Conservation (phyloP, 2,329 filamentous ascomycete species). For the Achaetomium macrosporum region DNA sequence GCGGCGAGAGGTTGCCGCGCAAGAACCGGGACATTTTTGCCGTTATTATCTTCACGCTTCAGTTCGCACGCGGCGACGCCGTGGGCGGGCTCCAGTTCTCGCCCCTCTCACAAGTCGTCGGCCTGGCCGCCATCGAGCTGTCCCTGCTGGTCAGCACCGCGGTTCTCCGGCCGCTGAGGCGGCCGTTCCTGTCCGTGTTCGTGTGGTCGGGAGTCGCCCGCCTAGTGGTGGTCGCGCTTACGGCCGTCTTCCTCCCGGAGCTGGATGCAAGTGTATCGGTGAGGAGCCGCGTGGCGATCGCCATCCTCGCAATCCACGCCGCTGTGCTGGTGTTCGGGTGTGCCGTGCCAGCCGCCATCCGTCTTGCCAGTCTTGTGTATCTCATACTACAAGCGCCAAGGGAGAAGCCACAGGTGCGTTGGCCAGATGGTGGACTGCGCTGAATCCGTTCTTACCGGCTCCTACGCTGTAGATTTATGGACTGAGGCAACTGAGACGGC, state of each 20-base stretch:
- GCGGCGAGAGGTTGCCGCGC: neutral
- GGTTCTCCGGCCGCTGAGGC: neutral
- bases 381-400: neutral
- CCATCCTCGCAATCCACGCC: neutral
- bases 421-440: too few relatives aligned
- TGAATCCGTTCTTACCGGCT: too few relatives aligned
- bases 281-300: neutral
- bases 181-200: neutral
- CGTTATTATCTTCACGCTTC: neutral
- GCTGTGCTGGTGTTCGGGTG: neutral
- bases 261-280: neutral
- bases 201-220: neutral
- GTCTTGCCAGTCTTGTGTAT: neutral
- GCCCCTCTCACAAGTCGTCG: neutral
- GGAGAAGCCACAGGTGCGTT: neutral
- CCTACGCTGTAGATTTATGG: neutral
- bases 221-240: neutral
- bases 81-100: constrained; percentile 2
- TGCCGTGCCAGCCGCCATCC: neutral
- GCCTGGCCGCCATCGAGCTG: neutral
- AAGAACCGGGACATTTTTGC: neutral
- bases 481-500: constrained; percentile 1
- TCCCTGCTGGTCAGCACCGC: constrained; percentile 1
- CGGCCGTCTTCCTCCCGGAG: constrained; percentile 1
- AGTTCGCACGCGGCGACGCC: neutral